Conservation (phyloP, 805 yeast genomes). For the Lipomyces starkeyi region DNA sequence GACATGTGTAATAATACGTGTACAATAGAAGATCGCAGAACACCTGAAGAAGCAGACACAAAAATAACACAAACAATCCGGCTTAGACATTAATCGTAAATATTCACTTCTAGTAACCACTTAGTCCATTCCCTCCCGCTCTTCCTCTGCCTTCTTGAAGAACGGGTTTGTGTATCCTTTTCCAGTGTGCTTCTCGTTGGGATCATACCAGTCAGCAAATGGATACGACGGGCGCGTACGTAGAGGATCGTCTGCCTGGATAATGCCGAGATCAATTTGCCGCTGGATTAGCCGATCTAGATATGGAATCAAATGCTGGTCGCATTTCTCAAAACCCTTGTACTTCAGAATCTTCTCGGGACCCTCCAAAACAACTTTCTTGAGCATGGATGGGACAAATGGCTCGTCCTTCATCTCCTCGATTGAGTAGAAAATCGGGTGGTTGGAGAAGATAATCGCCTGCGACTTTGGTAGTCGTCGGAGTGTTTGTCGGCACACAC, state of each 20-base stretch:
- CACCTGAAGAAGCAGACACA: background rate
- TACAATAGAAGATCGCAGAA: background rate
- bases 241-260: slow-evolving; percentile 60
- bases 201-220: slow-evolving; percentile 40
- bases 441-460: slow-evolving; percentile 76
- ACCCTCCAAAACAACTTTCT: slow-evolving; percentile 67
- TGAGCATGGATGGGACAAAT: slow-evolving; percentile 65
- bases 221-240: slow-evolving; percentile 61
- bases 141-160: background rate
- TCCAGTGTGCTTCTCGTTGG: slow-evolving; percentile 27
- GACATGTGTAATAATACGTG: background rate
- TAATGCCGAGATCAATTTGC: slow-evolving; percentile 63
- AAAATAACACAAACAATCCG: background rate
- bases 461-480: slow-evolving; percentile 67
- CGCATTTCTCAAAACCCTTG: slow-evolving; percentile 62
- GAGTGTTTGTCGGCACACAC: slow-evolving; percentile 76
- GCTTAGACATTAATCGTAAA: background rate
- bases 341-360: slow-evolving; percentile 70
- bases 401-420: slow-evolving; percentile 85
- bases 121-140: background rate
- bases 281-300: slow-evolving; percentile 62
- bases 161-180: slow-evolving; percentile 34
- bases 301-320: slow-evolving; percentile 65
- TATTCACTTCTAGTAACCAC: background rate
- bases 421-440: slow-evolving; percentile 72